phyloP scores from a whole-genome alignment of 140 eudicot genomes.

The Stevia rebaudiana region DNA sequence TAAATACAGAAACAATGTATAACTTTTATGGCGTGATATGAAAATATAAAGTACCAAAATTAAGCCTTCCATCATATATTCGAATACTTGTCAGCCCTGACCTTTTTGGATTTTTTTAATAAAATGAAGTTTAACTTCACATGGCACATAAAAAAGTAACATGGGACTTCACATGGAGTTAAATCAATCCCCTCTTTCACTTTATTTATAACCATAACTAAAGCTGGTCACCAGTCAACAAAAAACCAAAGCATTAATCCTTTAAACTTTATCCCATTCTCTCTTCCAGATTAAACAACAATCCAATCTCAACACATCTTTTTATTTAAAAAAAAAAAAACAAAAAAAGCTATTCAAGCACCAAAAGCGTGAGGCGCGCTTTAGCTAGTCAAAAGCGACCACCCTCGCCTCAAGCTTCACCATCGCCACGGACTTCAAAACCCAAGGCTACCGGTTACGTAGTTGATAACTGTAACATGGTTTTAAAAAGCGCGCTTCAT shows the following conservation, averaged over 20 bases:
- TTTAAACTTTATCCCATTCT: constrained; percentile 15
- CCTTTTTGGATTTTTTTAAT: neutral
- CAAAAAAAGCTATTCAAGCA: no score
- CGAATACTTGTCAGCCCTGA: constrained; percentile 7
- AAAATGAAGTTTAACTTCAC: constrained; percentile 14
- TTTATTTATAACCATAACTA: constrained; percentile 19
- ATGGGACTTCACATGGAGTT: constrained; percentile 19
- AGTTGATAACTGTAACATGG: no score
- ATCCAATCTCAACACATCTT: no score
- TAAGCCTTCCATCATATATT: neutral
- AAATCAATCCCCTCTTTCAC: neutral
- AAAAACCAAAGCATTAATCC: constrained; percentile 16
- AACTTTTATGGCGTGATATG: constrained; percentile 4
- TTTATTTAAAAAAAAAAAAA: no score
- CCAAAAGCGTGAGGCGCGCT: no score
- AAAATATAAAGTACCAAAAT: neutral
- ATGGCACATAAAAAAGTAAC: constrained; percentile 21
- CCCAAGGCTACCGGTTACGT: no score
- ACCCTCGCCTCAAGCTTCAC: no score
- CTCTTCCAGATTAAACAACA: neutral
- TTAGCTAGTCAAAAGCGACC: no score
- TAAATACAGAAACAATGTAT: neutral
- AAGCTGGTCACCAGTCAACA: constrained; percentile 36
- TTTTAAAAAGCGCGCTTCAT: no score
- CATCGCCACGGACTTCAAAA: no score